Evolutionary conservation across 176 grass and related monocot species (phyloP).

Genomic region (Pontederia paniculata): DNA sequence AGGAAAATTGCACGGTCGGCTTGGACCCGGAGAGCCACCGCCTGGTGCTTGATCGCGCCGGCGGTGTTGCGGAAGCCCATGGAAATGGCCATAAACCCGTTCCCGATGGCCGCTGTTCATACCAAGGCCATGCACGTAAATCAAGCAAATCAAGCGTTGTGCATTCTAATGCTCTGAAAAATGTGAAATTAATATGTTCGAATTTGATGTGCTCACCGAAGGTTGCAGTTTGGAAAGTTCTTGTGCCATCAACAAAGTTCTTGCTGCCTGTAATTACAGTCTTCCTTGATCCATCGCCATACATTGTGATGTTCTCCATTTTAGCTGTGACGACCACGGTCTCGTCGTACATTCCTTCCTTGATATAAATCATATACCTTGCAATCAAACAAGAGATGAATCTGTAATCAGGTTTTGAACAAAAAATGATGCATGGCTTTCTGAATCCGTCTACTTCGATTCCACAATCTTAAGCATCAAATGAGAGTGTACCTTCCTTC

Average conservation of each 20-base stretch:
- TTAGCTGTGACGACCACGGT: neutral
- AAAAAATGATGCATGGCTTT: neutral
- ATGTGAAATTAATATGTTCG: neutral
- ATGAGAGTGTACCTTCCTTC: neutral
- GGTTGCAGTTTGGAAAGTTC: neutral
- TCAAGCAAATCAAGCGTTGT: too few species aligned
- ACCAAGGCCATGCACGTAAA: neutral
- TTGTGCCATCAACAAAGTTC: conserved; percentile 3
- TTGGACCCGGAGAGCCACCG: conserved; percentile 66
- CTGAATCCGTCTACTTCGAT: neutral
- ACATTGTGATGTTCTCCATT: conserved; percentile 2
- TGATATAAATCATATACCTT: conserved; percentile 13
- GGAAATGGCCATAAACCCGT: conserved; percentile 71
- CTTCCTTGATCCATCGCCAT: conserved; percentile 1
- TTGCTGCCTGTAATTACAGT: conserved; percentile 1
- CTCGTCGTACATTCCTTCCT: conserved; percentile 12
- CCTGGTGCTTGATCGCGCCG: conserved; percentile 65
- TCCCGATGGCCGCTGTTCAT: conserved; percentile 35
- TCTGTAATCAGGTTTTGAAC: too few species aligned
- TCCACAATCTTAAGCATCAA: too few species aligned
- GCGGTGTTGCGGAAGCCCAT: conserved; percentile 88
- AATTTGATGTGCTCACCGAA: neutral
- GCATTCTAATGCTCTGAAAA: neutral
- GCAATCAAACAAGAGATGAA: too few species aligned
- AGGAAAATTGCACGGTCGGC: conserved; percentile 78